A percentile compares a stretch with the other conserved stretches of the same genome.
Conservation (phyloP, 768 basidiomycete species). For the Cyclocybe cylindracea region DNA sequence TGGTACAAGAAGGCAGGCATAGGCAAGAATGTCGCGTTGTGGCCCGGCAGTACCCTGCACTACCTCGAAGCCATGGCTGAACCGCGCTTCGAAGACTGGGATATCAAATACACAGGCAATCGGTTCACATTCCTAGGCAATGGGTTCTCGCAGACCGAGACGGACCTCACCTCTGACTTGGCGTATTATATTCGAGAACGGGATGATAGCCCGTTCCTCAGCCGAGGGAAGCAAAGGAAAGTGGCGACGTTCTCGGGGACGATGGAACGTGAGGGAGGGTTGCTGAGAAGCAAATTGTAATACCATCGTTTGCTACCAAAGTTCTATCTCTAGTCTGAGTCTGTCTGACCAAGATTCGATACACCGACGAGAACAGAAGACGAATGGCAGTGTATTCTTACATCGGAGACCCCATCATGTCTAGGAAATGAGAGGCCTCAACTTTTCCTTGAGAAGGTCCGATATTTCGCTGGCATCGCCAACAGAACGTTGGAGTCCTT, state of each 20-base stretch:
- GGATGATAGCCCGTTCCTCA: slow-evolving; percentile 24
- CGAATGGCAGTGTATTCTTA: no score
- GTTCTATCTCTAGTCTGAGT: no score
- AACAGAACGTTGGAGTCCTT: no score
- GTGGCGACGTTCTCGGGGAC: neutral
- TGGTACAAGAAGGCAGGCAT: slow-evolving; percentile 34
- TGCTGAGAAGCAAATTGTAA: no score
- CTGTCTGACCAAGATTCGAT: no score
- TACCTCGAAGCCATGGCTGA: slow-evolving; percentile 33
- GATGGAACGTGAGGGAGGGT: no score
- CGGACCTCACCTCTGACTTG: slow-evolving; percentile 31
- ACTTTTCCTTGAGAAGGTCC: no score
- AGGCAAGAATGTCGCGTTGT: slow-evolving; percentile 32
- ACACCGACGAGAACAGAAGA: no score
- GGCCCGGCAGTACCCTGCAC: slow-evolving; percentile 38
- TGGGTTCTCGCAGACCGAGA: slow-evolving; percentile 34
- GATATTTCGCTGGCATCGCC: no score
- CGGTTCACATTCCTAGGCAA: slow-evolving; percentile 36
- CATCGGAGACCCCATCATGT: no score
- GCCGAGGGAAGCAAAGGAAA: slow-evolving; percentile 18
- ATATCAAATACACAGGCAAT: slow-evolving; percentile 32
- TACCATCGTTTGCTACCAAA: no score
- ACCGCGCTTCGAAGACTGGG: slow-evolving; percentile 37
- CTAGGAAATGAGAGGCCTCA: no score
- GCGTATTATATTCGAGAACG: slow-evolving; percentile 29